Evolutionary conservation across 2,329 filamentous ascomycete genomes (phyloP).

Genomic region (Fusarium sp.): DNA sequence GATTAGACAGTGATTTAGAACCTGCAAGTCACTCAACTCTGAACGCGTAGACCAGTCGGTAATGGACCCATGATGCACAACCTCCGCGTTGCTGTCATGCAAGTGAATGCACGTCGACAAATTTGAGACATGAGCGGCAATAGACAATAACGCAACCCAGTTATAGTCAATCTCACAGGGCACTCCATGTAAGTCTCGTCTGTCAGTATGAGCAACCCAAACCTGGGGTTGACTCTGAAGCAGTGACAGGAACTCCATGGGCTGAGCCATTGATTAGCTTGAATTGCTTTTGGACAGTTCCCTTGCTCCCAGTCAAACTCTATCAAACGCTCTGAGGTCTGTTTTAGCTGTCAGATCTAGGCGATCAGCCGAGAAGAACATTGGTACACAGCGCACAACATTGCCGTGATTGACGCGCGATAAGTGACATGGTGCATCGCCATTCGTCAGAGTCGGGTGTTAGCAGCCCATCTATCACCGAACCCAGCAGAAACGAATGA

Average conservation of each 20-base stretch:
- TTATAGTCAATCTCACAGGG: constrained; percentile 17
- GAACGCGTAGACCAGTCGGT: background rate
- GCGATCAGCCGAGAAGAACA: constrained; percentile 9
- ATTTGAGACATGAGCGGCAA: constrained; percentile 8
- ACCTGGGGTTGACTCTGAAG: background rate
- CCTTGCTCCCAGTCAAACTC: constrained; percentile 1
- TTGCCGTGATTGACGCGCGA: constrained; percentile 24
- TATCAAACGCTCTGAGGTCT: background rate
- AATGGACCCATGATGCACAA: constrained; percentile 24
- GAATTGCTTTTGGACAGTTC: background rate
- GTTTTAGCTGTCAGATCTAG: background rate
- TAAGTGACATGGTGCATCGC: constrained; percentile 41
- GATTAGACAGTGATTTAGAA: background rate
- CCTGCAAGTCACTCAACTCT: background rate
- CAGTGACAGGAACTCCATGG: background rate
- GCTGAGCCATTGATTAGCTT: background rate
- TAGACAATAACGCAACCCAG: constrained; percentile 7
- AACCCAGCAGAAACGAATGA: constrained; percentile 19
- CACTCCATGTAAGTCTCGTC: constrained; percentile 17
- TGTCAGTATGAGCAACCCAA: background rate
- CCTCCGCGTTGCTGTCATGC: constrained; percentile 2
- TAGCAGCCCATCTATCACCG: constrained; percentile 20
- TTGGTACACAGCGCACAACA: constrained; percentile 5
- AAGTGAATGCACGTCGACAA: constrained; percentile 18
- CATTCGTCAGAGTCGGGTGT: constrained; percentile 36